Evolutionary conservation across 2,329 filamentous ascomycete species (phyloP).

Genomic region (Emericellopsis atlantica): DNA sequence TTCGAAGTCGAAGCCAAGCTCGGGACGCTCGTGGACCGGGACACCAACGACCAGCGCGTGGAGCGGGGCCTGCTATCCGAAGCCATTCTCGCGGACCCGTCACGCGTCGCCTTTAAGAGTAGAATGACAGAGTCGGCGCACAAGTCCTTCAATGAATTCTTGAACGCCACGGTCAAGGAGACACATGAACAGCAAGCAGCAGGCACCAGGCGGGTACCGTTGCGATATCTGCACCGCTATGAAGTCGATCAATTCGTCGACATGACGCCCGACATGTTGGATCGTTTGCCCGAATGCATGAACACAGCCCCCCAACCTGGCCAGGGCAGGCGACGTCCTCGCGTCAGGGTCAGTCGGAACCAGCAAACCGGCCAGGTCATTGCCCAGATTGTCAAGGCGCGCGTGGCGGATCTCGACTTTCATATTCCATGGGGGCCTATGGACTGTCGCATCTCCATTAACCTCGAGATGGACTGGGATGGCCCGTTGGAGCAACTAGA

Average conservation of each 20-base stretch:
- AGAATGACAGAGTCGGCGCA: slow-evolving; percentile 85
- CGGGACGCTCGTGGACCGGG: slow-evolving; percentile 65
- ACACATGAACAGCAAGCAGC: slow-evolving; percentile 35
- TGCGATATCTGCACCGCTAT: slow-evolving; percentile 71
- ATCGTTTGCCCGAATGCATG: slow-evolving; percentile 52
- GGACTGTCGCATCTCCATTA: slow-evolving; percentile 89
- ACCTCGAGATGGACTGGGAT: slow-evolving; percentile 82
- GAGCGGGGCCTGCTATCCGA: slow-evolving; percentile 57
- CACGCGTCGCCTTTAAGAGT: slow-evolving; percentile 62
- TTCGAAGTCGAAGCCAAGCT: slow-evolving; percentile 94
- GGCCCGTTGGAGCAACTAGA: slow-evolving; percentile 50
- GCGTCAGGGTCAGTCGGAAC: slow-evolving; percentile 59
- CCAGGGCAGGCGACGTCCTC: slow-evolving; percentile 19
- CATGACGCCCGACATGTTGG: slow-evolving; percentile 46
- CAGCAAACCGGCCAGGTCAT: slow-evolving; percentile 57
- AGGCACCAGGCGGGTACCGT: slow-evolving; percentile 37
- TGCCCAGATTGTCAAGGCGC: slow-evolving; percentile 80
- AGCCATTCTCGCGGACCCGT: slow-evolving; percentile 50
- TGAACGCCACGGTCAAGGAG: slow-evolving; percentile 57
- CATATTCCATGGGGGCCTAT: slow-evolving; percentile 65
- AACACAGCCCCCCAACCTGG: slow-evolving; percentile 29
- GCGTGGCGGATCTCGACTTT: slow-evolving; percentile 80
- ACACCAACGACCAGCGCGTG: slow-evolving; percentile 52
- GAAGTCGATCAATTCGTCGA: slow-evolving; percentile 80
- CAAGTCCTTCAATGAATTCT: slow-evolving; percentile 67